Percentiles rank a stretch among this genome's conserved stretches.
phyloP scores from a whole-genome alignment of 2,329 filamentous ascomycete genomes.

The Ceratocystis papillata region DNA sequence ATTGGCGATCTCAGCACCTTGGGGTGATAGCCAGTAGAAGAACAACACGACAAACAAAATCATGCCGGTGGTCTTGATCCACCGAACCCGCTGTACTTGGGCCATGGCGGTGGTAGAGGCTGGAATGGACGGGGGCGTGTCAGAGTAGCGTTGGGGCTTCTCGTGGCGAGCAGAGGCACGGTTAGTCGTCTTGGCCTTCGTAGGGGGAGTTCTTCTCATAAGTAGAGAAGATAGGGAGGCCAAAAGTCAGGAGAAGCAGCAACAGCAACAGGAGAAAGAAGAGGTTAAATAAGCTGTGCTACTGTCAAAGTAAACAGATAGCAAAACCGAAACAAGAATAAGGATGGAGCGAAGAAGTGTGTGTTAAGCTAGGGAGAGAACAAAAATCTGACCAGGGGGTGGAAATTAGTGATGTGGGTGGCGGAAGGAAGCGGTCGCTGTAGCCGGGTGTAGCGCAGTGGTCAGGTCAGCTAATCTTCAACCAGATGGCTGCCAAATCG shows the following conservation, averaged over 20 bases:
- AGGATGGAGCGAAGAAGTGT: neutral
- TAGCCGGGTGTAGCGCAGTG: neutral
- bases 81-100: slow-evolving; percentile 54
- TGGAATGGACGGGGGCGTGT: slow-evolving; percentile 36
- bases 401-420: slow-evolving; percentile 6
- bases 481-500: too few species aligned
- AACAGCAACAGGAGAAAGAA: neutral
- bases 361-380: neutral
- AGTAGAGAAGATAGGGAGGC: neutral
- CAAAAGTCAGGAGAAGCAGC: slow-evolving; percentile 1
- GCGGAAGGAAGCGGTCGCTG: slow-evolving; percentile 13
- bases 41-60: slow-evolving; percentile 49
- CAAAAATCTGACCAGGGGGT: slow-evolving; percentile 6
- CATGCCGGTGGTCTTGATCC: slow-evolving; percentile 54
- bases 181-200: slow-evolving; percentile 50
- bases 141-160: slow-evolving; percentile 49
- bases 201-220: slow-evolving; percentile 57
- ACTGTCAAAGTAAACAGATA: neutral
- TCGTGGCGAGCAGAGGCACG: slow-evolving; percentile 50
- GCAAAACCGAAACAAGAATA: neutral
- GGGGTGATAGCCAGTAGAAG: slow-evolving; percentile 54
- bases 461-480: neutral
- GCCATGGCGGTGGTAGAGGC: slow-evolving; percentile 40
- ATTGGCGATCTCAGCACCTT: slow-evolving; percentile 45
- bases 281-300: neutral